Evolutionary conservation across 2,329 filamentous ascomycete genomes (phyloP).

Genomic region (Ambrosiella xylebori): DNA sequence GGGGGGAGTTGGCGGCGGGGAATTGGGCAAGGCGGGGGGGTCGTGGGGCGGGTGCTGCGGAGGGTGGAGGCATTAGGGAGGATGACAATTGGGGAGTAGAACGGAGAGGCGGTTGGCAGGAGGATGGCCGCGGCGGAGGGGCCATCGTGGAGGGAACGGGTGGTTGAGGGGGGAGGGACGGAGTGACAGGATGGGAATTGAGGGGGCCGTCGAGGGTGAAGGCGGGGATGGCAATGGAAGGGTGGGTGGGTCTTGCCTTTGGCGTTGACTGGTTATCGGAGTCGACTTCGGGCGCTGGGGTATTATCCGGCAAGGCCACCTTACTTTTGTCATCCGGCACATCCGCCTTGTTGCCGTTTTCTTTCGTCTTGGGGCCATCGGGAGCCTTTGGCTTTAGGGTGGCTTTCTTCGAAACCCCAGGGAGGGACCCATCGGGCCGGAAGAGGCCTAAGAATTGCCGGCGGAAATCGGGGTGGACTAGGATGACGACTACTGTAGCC

Average conservation of each 20-base stretch:
- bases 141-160: constrained; percentile 14
- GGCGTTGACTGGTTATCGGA: constrained; percentile 32
- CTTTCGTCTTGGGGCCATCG: neutral
- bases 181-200: neutral
- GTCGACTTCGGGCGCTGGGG: constrained; percentile 15
- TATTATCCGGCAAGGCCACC: neutral
- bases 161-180: neutral
- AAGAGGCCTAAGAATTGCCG: constrained; percentile 22
- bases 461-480: constrained; percentile 33
- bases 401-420: neutral
- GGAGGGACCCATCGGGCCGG: neutral
- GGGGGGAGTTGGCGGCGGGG: constrained; percentile 34
- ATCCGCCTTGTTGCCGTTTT: neutral
- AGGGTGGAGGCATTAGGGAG: constrained; percentile 19
- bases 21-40: constrained; percentile 27
- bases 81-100: constrained; percentile 9
- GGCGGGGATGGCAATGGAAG: constrained; percentile 24
- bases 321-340: neutral
- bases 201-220: constrained; percentile 23
- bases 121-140: constrained; percentile 15
- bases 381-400: neutral
- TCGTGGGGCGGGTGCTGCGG: constrained; percentile 15
- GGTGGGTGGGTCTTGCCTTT: constrained; percentile 24
- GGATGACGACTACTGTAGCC: constrained; percentile 40
- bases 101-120: neutral